Base-by-base conservation (phyloP, 106 monocot genomes). In the Ottelia alismoides region DNA sequence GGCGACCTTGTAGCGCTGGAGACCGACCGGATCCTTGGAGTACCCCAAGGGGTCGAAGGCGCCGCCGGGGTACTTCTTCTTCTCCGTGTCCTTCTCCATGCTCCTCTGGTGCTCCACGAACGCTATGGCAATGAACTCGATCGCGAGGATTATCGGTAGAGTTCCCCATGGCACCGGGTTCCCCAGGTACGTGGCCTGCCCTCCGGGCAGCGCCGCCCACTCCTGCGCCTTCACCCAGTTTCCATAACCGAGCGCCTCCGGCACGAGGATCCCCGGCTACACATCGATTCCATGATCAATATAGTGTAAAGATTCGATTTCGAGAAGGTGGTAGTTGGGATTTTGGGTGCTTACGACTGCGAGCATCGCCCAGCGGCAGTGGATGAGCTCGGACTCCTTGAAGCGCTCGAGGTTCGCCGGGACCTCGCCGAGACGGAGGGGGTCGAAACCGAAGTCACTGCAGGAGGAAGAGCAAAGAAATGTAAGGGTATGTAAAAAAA, bases 81-180 rank as follows among this genome's bases (percentile, higher is more conserved):
- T 93, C 74, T 93, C 92, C 1, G 83, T 67, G 64, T 93, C 87
- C 62, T 93, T 93, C 83, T 93, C 87, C 92, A 93, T 93, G 87
- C 77, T 93, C 26, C 83, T 74, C 27, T 87, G 92, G 74, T 93
- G 87, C 83, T 93, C 92, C 0, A 87, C 92, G 48, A 83, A 87
- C 22, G 92, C 83, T 24, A 93, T 80, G 59, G 92, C 65, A 0
- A 93, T 2, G 64, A 93, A 93, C 56, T 93, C 87, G 48, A 93
- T 77, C 25, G 69, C 67, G 3, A 93, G 83, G 66, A 88, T 84
- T 56, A 78, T 93, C 0, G 93, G 93, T 19, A 93, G 83, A 22
- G 75, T 78, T 50, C 93, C 93, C 93, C 87, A 93, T 20, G 87
- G 87, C 11, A 93, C 87, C 1, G 83, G 93, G 72, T 93, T 88